Evolutionary conservation across 176 grass and related monocot species (phyloP), one percentile per base, ranked within the genome.

Genomic region (Raddia guianensis): DNA sequence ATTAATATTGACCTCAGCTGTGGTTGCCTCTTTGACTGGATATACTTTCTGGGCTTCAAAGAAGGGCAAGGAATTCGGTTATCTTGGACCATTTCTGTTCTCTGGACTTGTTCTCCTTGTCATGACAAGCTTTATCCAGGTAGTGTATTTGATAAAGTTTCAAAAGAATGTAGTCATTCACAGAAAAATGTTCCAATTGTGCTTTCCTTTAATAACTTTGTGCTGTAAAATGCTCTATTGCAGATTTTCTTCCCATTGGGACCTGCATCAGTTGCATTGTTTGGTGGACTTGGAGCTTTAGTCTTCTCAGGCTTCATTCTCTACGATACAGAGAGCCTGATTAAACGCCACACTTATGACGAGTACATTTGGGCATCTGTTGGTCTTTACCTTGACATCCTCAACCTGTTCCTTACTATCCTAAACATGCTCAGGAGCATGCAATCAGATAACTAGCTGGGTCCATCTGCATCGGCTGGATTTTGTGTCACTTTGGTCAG

Each of bases 361-460:
- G 96, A 99, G 62, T 99, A 99, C 86, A 99, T 99, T 32, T 95
- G 96, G 96, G 96, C 96, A 9, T 99, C 96, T 2, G 86, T 99
- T 49, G 93, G 89, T 56, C 96, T 99, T 42, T 99, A 99, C 87
- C 92, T 99, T 9, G 96, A 99, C 84, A 95, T 99, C 69, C 96
- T 99, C 63, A 99, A 99, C 48, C 76, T 99, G 50, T 99, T 99
- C 81, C 86, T 99, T 58, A 70, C 85, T 48, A 90, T 99, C 73
- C 87, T 99, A 20, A 95, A 95, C 84, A 91, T 99, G 85, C 82
- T 99, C 72, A 90, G 79, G 70, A 91, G 84, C 64, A 80, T 93
- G 84, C 92, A 99, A 75, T 90, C 86, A 18, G 93, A 95, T 48
- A 91, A 82, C 60, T 94, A 92, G 83, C 50, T 33, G 54, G 20